Conservation (phyloP, 192 early-diverging fungal species). For the Gonapodya sp. region DNA sequence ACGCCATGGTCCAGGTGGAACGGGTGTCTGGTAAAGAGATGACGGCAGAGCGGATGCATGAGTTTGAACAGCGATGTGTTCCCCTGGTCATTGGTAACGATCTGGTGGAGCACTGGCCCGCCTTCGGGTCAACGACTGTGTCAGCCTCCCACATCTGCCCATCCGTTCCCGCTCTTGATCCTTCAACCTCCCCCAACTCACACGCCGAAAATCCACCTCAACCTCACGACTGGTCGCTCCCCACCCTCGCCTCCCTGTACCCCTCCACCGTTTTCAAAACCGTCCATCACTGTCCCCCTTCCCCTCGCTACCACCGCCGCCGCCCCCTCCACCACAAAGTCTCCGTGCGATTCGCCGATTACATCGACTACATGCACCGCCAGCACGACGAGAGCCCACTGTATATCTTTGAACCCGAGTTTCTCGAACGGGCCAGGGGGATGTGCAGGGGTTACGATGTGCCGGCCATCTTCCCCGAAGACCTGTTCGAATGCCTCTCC, state of each 20-base stretch:
- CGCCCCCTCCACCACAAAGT: constrained; percentile 27
- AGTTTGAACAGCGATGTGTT: background rate
- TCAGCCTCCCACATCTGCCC: background rate
- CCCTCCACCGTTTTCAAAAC: constrained; percentile 13
- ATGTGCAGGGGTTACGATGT: constrained; percentile 28
- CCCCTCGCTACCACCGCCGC: constrained; percentile 9
- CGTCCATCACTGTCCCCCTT: constrained; percentile 18
- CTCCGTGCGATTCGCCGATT: constrained; percentile 46
- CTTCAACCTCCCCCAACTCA: no score
- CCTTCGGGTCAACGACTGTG: background rate
- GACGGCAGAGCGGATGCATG: background rate
- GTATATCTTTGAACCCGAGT: constrained; percentile 72
- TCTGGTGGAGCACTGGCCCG: background rate
- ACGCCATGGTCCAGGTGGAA: background rate
- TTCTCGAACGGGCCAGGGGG: constrained; percentile 30
- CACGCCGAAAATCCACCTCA: background rate
- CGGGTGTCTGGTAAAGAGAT: no score
- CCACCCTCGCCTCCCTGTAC: constrained; percentile 3
- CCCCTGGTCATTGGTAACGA: background rate
- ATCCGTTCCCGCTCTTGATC: background rate
- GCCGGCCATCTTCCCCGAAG: constrained; percentile 30
- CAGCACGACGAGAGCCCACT: constrained; percentile 62
- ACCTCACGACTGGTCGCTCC: background rate
- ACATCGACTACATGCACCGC: constrained; percentile 22
- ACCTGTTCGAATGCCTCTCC: constrained; percentile 24